phyloP scores from a whole-genome alignment of 208 protist genomes.

The Trypanosoma melophagium region DNA sequence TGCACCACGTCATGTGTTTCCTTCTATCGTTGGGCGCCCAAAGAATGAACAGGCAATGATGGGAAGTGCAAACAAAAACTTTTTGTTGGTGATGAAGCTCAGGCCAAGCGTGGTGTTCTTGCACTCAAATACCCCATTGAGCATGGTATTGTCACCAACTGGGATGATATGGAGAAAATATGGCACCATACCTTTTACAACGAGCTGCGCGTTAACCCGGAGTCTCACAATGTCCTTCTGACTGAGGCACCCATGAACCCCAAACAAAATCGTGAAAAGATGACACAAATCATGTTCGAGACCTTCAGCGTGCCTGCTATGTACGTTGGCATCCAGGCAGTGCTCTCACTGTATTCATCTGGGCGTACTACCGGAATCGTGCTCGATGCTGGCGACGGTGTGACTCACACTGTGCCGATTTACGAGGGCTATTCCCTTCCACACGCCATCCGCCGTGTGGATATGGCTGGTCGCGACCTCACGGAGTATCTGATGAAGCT shows the following conservation, averaged over 20 bases:
- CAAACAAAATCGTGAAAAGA: constrained; percentile 93
- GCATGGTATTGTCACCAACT: constrained; percentile 97
- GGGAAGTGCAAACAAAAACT: constrained; percentile 93
- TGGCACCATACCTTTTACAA: constrained; percentile 99
- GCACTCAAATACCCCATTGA: constrained; percentile 94
- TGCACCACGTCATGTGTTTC: constrained; percentile 95
- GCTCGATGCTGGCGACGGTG: constrained; percentile 92
- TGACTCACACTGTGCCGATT: constrained; percentile 93
- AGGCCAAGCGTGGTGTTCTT: constrained; percentile 93
- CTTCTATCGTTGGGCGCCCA: constrained; percentile 95
- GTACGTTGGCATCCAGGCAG: constrained; percentile 95
- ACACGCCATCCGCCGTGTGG: constrained; percentile 84
- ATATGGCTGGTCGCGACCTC: constrained; percentile 93
- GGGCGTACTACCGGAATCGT: constrained; percentile 92
- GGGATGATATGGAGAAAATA: constrained; percentile 98
- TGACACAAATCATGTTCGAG: constrained; percentile 96
- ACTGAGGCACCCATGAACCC: constrained; percentile 93
- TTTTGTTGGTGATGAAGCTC: constrained; percentile 94
- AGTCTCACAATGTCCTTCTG: constrained; percentile 96
- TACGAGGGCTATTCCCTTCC: constrained; percentile 92
- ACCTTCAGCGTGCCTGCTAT: constrained; percentile 88
- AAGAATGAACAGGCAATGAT: constrained; percentile 94
- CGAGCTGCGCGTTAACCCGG: constrained; percentile 96
- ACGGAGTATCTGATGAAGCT: constrained; percentile 95
- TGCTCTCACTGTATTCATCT: constrained; percentile 95